Conservation (phyloP, 106 monocot species). For the Ottelia alismoides region DNA sequence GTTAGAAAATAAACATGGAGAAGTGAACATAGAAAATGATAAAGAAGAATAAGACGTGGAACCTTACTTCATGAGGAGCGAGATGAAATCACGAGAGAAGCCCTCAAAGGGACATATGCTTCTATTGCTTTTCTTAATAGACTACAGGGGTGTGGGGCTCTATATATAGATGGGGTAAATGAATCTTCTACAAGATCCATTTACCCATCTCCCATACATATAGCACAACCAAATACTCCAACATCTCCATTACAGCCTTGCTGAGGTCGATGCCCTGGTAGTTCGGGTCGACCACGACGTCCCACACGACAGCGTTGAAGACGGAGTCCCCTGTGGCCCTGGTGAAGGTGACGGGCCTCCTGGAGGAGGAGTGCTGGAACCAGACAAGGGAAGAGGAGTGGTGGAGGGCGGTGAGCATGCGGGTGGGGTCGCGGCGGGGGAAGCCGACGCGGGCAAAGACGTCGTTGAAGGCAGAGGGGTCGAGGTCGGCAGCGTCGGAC, state of each 20-base stretch:
- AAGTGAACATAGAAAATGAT: too few relatives aligned
- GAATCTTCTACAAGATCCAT: too few relatives aligned
- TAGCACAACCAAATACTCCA: too few relatives aligned
- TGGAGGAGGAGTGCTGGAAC: conserved; percentile 19
- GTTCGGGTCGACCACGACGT: conserved; percentile 87
- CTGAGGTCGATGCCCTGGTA: conserved; percentile 87
- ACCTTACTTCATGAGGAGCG: too few relatives aligned
- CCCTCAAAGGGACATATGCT: too few relatives aligned
- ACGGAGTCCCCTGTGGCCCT: conserved; percentile 81
- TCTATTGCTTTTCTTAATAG: too few relatives aligned
- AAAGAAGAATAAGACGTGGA: too few relatives aligned
- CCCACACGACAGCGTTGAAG: conserved; percentile 98
- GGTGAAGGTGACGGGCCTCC: conserved; percentile 62
- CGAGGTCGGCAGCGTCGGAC: conserved; percentile 34
- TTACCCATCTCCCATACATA: too few relatives aligned
- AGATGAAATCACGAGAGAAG: too few relatives aligned
- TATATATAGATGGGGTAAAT: too few relatives aligned
- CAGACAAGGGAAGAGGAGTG: conserved; percentile 62
- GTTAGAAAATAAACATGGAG: too few relatives aligned
- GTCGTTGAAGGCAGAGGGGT: conserved; percentile 52
- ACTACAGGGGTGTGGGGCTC: too few relatives aligned
- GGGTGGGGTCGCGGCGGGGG: conserved; percentile 70
- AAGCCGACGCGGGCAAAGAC: conserved; percentile 80
- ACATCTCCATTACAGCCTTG: conserved; percentile 71
- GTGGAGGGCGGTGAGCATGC: conserved; percentile 46